Base-by-base conservation (phyloP, 306 rosid genomes). In the Ziziphus jujuba region DNA sequence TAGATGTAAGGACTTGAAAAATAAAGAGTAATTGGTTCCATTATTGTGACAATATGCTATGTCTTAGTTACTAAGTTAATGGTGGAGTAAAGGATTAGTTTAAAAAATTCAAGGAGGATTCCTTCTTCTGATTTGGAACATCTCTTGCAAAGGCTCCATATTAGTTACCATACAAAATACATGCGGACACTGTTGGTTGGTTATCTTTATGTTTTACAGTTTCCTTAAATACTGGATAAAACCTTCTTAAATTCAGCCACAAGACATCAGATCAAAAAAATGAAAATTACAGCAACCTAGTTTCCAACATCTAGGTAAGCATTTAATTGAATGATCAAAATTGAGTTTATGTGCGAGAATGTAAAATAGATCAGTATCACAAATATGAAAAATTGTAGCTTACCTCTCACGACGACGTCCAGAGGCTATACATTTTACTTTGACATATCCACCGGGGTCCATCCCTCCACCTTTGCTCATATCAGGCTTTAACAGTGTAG, bases 381-480 rank as follows among this genome's bases (percentile, higher is more conserved):
- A 24, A n/a, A 77, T 20, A 22, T 43, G 66, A 40, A 54, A 56
- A 43, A 61, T 21, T 63, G 47, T 70, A 22, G 56, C 31, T 79
- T 85, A 90, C 97, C 97, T 88, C 33, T 90, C 88, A 64, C 43
- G 38, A 52, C 86, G 88, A 63, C 61, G 70, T 70, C 99, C 99
- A 40, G 95, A 84, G 70, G 92, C 95, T 77, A 95, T 71, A 82
- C 97, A 87, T 84, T 95, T 95, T 64, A 95, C 85, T 84, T 95
- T 95, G 53, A 86, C 96, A 69, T 90, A 85, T 64, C 96, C 99
- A 77, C 91, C 90, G 15, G 95, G 99, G 80, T 95, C 97, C 99
- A 95, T 95, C 58, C 95, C 91, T 52, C 97, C 99, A 59, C 99
- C 75, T 67, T 73, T 84, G 84, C 99, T 95, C 77, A 63, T 95